A percentile compares a stretch with the other conserved stretches of the same genome.
phyloP scores from a whole-genome alignment of 805 yeast species.

The Hanseniaspora nectarophila region DNA sequence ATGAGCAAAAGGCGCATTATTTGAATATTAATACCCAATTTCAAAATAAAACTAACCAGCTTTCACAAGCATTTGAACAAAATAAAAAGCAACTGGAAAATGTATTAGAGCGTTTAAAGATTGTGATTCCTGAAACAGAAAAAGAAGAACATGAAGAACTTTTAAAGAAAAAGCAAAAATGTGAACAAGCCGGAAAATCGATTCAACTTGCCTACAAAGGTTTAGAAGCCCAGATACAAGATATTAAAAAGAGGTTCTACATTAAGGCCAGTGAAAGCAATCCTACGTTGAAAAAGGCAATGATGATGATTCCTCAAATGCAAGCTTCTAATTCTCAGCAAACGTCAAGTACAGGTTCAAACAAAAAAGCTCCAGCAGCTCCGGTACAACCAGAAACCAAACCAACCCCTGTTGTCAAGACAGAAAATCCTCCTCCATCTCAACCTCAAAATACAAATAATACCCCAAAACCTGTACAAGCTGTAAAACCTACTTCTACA shows the following conservation, averaged over 20 bases:
- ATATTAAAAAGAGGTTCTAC: slow-evolving; percentile 26
- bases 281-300: slow-evolving; percentile 24
- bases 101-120: slow-evolving; percentile 21
- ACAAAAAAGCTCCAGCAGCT: neutral
- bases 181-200: slow-evolving; percentile 21
- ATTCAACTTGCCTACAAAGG: slow-evolving; percentile 22
- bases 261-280: slow-evolving; percentile 28
- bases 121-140: slow-evolving; percentile 4
- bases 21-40: slow-evolving; percentile 23
- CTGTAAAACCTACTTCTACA: slow-evolving; percentile 27
- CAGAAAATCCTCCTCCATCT: neutral
- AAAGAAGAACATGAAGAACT: slow-evolving; percentile 21
- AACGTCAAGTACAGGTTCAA: slow-evolving; percentile 8
- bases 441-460: slow-evolving; percentile 11
- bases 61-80: slow-evolving; percentile 25
- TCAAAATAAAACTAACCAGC: slow-evolving; percentile 24
- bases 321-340: neutral
- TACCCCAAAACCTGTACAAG: slow-evolving; percentile 18
- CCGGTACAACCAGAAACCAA: neutral
- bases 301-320: slow-evolving; percentile 20
- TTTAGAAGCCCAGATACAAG: slow-evolving; percentile 24
- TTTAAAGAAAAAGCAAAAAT: slow-evolving; percentile 23
- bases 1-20: slow-evolving; percentile 25
- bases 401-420: neutral
- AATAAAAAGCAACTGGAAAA: slow-evolving; percentile 26